phyloP scores from a whole-genome alignment of 805 yeast genomes.

The Lipomyces spencermartinsiae region DNA sequence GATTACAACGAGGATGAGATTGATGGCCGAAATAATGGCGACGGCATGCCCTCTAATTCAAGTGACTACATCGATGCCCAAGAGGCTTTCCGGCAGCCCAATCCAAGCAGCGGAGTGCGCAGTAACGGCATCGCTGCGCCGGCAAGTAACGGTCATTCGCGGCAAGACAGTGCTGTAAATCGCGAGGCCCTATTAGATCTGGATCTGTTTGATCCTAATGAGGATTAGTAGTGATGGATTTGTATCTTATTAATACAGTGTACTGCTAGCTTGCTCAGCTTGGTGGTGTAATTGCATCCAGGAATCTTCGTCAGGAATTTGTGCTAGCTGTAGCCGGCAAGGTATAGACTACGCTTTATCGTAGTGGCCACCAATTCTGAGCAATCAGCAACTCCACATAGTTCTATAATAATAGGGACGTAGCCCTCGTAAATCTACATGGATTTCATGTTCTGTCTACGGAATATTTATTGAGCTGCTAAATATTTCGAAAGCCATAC shows the following conservation, averaged over 20 bases:
- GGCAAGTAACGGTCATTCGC: conserved; percentile 9
- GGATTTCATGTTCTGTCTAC: no score
- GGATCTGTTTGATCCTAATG: conserved; percentile 50
- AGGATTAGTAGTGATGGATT: conserved; percentile 38
- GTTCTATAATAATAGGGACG: no score
- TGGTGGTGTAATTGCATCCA: no score
- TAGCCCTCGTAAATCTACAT: no score
- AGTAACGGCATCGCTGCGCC: conserved; percentile 12
- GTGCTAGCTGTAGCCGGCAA: no score
- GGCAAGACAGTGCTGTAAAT: conserved; percentile 2
- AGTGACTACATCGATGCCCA: neutral
- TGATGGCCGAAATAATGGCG: conserved; percentile 9
- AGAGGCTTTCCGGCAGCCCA: conserved; percentile 7
- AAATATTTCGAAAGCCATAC: no score
- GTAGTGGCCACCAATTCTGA: no score
- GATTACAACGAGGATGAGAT: conserved; percentile 8
- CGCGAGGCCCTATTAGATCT: conserved; percentile 39
- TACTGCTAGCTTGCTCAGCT: no score
- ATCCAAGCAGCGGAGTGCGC: conserved; percentile 27
- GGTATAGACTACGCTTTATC: no score
- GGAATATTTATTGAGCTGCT: no score
- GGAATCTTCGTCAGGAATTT: no score
- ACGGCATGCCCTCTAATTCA: neutral
- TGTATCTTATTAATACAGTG: neutral
- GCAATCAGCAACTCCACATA: no score